phyloP scores from a whole-genome alignment of 1,284 basidiomycete genomes.

The Sphagnurus paluster region DNA sequence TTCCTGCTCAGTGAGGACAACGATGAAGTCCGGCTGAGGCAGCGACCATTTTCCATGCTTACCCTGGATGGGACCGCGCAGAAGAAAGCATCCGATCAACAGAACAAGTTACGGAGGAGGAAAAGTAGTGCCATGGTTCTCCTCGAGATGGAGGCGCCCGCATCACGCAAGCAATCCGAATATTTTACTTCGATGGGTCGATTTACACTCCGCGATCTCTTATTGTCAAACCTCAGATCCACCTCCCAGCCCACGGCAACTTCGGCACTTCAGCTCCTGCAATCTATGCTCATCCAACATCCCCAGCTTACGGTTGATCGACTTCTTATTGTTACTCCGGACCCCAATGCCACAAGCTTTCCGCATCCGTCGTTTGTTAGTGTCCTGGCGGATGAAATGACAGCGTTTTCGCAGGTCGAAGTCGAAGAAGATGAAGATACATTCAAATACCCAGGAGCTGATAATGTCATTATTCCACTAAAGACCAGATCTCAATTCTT shows the following conservation, averaged over 20 bases:
- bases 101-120: constrained; percentile 53
- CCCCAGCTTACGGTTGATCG: constrained; percentile 66
- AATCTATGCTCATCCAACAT: constrained; percentile 72
- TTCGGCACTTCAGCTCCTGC: constrained; percentile 78
- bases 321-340: constrained; percentile 68
- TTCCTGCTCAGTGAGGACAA: constrained; percentile 86
- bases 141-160: constrained; percentile 80
- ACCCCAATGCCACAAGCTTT: constrained; percentile 73
- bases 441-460: constrained; percentile 15
- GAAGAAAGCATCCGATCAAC: constrained; percentile 35
- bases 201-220: constrained; percentile 87
- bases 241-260: constrained; percentile 62
- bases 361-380: constrained; percentile 55
- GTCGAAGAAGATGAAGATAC: constrained; percentile 34
- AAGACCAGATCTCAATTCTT: constrained; percentile 45
- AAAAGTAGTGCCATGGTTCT: constrained; percentile 86
- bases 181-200: constrained; percentile 86
- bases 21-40: constrained; percentile 54
- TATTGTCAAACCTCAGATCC: constrained; percentile 78
- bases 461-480: too few species aligned
- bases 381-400: constrained; percentile 17
- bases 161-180: constrained; percentile 62
- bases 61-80: constrained; percentile 42
- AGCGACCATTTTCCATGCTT: constrained; percentile 47
- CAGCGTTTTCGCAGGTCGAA: constrained; percentile 30